Evolutionary conservation across 805 yeast genomes (phyloP), one percentile per base, ranked within the genome.

Genomic region (Monosporozyma solicola): DNA sequence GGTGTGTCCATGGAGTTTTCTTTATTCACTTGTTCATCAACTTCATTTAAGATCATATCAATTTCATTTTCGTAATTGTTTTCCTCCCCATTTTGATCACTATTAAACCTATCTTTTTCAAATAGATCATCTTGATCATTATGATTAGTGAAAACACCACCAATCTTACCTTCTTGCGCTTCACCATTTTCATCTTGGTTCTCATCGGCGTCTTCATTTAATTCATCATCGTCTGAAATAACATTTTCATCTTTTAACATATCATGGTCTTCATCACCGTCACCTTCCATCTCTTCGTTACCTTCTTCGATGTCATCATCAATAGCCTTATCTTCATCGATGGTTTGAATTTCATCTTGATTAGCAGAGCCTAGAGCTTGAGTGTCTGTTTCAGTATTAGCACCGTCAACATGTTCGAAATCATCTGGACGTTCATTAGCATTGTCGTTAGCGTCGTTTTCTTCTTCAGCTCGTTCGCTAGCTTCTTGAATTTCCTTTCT

Each of bases 301-400:
- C 65, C 69, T n/a, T 64, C 68, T 8, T 69, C 73, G 15, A 70
- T 70, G 8, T 82, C 87, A 57, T 87, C 95, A 53, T 87, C 94
- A 58, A 87, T 84, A 1, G 92, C 94, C 77, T 77, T 81, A 8
- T 85, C 86, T 53, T 87, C 90, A 64, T 90, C 84, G 54, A 91
- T 78, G 0, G 83, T 67, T 64, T 88, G 94, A 15, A 79, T 72
- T 62, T 86, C 90, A 47, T 90, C 96, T 61, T 83, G 79, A 55
- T 82, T 80, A 5, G 97, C 95, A 46, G 91, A 83, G 24, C 98
- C 98, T 50, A 94, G 72, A 0, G 98, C 99, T 68, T 94, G 98
- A 0, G 96, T 87, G 49, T 87, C 91, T 53, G 73, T 75, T 31
- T 84, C 82, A 3, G 92, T 80, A 55, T 85, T 84, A 47, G 84